phyloP scores from a whole-genome alignment of 2,329 filamentous ascomycete genomes.

The Alternaria tenuissima region DNA sequence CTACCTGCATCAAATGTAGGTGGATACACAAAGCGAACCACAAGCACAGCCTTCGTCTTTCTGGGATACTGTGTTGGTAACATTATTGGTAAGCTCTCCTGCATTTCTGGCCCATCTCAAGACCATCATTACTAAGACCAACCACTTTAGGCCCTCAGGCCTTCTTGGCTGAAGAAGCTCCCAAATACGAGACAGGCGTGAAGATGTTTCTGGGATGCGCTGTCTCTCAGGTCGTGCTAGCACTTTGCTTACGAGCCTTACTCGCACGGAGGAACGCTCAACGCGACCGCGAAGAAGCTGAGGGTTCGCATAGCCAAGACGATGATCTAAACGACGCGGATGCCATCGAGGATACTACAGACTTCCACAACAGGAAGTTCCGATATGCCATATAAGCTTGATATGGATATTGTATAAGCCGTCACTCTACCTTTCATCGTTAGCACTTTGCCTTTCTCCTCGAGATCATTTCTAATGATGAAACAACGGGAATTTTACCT shows the following conservation, averaged over 20 bases:
- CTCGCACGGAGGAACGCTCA: conserved; percentile 8
- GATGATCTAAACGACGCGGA: background rate
- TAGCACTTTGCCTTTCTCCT: background rate
- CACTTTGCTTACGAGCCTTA: conserved; percentile 20
- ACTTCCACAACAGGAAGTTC: conserved; percentile 10
- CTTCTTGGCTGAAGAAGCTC: conserved; percentile 56
- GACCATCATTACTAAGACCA: background rate
- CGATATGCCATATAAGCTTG: conserved; percentile 3
- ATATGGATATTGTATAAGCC: background rate
- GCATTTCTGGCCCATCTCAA: background rate
- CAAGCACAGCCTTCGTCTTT: conserved; percentile 58
- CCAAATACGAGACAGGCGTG: conserved; percentile 61
- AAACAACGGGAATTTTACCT: background rate
- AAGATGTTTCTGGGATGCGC: conserved; percentile 60
- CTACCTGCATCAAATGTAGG: conserved; percentile 60
- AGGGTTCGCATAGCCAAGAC: background rate
- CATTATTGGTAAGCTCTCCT: conserved; percentile 49
- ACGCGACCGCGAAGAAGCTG: conserved; percentile 7
- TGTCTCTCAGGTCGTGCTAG: conserved; percentile 52
- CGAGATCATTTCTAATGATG: background rate
- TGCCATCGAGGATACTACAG: conserved; percentile 9
- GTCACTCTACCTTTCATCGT: background rate
- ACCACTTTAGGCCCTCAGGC: conserved; percentile 48
- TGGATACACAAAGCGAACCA: conserved; percentile 47
- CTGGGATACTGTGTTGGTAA: conserved; percentile 58